Evolutionary conservation across 2,329 filamentous ascomycete species (phyloP), one percentile per base, ranked within the genome.

Genomic region (Aspergillus puulaauensis): DNA sequence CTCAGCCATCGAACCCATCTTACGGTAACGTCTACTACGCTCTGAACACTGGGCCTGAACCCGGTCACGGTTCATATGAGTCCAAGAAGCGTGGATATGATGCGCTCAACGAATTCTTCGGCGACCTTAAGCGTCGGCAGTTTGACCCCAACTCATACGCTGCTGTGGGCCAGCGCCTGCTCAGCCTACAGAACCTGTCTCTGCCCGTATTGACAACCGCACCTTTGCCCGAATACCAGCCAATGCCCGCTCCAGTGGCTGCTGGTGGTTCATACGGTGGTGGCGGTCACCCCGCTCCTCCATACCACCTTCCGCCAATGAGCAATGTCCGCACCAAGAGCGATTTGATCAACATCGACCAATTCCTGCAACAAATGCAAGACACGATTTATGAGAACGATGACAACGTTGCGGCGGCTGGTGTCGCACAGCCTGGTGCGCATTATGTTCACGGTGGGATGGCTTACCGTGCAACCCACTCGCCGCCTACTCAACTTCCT

Each of bases 291-390:
- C 83, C 88, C 41, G 86, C 91, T 73, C 90, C 93, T 52, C 82
- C 83, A 69, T 96, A 97, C 78, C 91, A 91, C 61, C 82, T 97
- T 58, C 91, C 95, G 54, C 87, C 92, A 9, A 91, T 96, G 80
- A 87, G 87, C 48, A 96, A 92, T 68, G 83, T 96, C 56, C 88
- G 93, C 70, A 97, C 93, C 49, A 96, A 98, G 83, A 92, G 87
- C 73, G 95, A 99, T 73, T 82, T 99, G 44, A 81, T 96, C 73
- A 92, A 96, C 73, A 93, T 98, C 69, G 95, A 98, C 74, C 90
- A 92, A 70, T 90, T 98, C 74, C 85, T 99, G 55, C 92, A 96
- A 77, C 91, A 97, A 77, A 93, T 98, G 82, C 93, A 97, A 77
- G 88, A 89, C 63, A 97, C 93, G 46, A 91, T 98, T 49, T 98